Evolutionary conservation across 805 yeast species (phyloP).

Genomic region (Saccharomyces kudriavzevii): DNA sequence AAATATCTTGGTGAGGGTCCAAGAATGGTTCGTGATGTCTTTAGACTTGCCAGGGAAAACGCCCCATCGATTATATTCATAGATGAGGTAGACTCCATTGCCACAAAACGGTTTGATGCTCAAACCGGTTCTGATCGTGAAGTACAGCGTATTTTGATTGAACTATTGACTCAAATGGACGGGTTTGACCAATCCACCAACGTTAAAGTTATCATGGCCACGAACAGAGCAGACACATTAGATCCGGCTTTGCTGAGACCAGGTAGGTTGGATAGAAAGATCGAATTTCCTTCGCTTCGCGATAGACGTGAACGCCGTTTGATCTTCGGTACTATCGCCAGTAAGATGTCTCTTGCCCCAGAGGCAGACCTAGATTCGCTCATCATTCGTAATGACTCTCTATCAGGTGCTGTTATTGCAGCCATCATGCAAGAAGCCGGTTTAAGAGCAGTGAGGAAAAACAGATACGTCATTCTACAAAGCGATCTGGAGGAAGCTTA

Average conservation of each 20-base stretch:
- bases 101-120: slow-evolving; percentile 97
- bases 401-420: slow-evolving; percentile 95
- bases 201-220: slow-evolving; percentile 98
- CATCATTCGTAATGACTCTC: slow-evolving; percentile 90
- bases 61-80: slow-evolving; percentile 95
- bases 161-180: slow-evolving; percentile 96
- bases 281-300: slow-evolving; percentile 91
- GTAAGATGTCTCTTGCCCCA: slow-evolving; percentile 97
- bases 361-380: slow-evolving; percentile 94
- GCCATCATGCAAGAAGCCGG: slow-evolving; percentile 99
- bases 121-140: slow-evolving; percentile 99
- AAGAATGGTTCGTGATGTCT: slow-evolving; percentile 98
- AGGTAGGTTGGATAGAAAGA: slow-evolving; percentile 96
- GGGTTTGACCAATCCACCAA: slow-evolving; percentile 94
- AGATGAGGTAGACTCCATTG: slow-evolving; percentile 98
- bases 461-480: slow-evolving; percentile 92
- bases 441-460: slow-evolving; percentile 94
- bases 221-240: slow-evolving; percentile 97
- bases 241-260: slow-evolving; percentile 98
- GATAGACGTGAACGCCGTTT: slow-evolving; percentile 97
- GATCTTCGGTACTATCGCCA: slow-evolving; percentile 89
- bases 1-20: slow-evolving; percentile 99
- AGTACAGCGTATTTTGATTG: slow-evolving; percentile 94
- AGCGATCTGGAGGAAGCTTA: slow-evolving; percentile 97
- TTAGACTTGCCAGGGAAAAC: slow-evolving; percentile 93